Percentiles rank a stretch among this genome's conserved stretches.
phyloP scores from a whole-genome alignment of 2,329 filamentous ascomycete species.

The Sphaerulina vaccinii region DNA sequence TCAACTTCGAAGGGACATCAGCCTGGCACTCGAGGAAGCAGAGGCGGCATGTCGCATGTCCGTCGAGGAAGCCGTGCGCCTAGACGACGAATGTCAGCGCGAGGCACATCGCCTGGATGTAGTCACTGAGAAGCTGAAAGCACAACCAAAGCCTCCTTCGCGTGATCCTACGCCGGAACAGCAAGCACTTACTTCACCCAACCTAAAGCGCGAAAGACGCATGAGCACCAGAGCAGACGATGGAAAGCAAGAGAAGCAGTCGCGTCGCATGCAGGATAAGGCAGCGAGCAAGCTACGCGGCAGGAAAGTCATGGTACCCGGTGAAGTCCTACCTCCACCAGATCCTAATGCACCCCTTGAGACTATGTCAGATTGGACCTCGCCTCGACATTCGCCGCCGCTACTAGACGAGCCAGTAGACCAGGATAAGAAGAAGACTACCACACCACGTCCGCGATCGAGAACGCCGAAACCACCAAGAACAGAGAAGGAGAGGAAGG shows the following conservation, averaged over 20 bases:
- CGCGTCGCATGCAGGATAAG: conserved; percentile 32
- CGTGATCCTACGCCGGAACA: conserved; percentile 57
- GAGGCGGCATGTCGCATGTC: conserved; percentile 38
- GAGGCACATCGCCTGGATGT: conserved; percentile 55
- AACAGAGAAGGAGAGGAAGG: conserved; percentile 19
- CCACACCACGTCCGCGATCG: conserved; percentile 33
- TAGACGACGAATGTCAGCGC: conserved; percentile 37
- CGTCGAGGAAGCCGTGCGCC: conserved; percentile 35
- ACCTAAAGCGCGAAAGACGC: conserved; percentile 36
- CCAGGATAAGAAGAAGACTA: conserved; percentile 20
- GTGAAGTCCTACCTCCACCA: conserved; percentile 46
- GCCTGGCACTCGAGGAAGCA: conserved; percentile 46
- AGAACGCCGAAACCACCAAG: conserved; percentile 41
- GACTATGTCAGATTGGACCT: conserved; percentile 41
- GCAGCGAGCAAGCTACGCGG: conserved; percentile 37
- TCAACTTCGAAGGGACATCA: conserved; percentile 56
- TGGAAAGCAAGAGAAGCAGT: conserved; percentile 28
- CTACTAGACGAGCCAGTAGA: conserved; percentile 26
- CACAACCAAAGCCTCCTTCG: conserved; percentile 60
- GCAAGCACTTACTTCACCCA: conserved; percentile 36
- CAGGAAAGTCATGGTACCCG: conserved; percentile 44
- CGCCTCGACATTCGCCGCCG: conserved; percentile 37
- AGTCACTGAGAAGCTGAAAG: conserved; percentile 62
- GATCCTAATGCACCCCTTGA: conserved; percentile 42
- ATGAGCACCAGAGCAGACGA: conserved; percentile 33